phyloP scores from a whole-genome alignment of 768 basidiomycete species.

The Crepidotus variabilis region DNA sequence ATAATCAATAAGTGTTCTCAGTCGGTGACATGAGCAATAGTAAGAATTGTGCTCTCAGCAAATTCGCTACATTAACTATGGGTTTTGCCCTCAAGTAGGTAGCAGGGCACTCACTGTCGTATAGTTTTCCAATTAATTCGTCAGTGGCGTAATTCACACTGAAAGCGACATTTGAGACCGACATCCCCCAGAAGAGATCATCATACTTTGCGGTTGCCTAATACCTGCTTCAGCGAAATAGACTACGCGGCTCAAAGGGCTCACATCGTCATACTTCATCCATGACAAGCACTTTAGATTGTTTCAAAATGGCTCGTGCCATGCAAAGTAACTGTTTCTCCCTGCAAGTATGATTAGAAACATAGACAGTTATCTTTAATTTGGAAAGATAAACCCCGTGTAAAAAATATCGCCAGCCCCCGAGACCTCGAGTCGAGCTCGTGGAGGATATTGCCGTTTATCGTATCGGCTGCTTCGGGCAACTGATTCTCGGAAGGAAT shows the following conservation, averaged over 20 bases:
- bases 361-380: background rate
- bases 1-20: constrained; percentile 80
- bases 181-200: constrained; percentile 10
- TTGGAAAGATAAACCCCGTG: constrained; percentile 53
- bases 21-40: constrained; percentile 79
- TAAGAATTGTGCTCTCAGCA: constrained; percentile 74
- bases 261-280: constrained; percentile 66
- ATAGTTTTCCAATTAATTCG: constrained; percentile 81
- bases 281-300: constrained; percentile 78
- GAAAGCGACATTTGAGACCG: background rate
- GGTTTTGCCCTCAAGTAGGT: background rate
- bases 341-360: constrained; percentile 1
- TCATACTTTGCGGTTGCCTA: constrained; percentile 66
- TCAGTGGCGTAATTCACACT: constrained; percentile 88
- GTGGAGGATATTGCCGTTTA: constrained; percentile 76
- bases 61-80: constrained; percentile 51
- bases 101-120: constrained; percentile 44
- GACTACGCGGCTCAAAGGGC: background rate
- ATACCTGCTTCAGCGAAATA: constrained; percentile 5
- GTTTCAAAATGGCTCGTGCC: constrained; percentile 81
- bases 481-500: constrained; percentile 56
- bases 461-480: constrained; percentile 39
- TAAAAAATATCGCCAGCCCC: constrained; percentile 92
- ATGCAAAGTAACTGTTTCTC: constrained; percentile 59
- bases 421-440: constrained; percentile 69